Base-by-base conservation (phyloP, 306 rosid genomes). In the Leucaena leucocephala region DNA sequence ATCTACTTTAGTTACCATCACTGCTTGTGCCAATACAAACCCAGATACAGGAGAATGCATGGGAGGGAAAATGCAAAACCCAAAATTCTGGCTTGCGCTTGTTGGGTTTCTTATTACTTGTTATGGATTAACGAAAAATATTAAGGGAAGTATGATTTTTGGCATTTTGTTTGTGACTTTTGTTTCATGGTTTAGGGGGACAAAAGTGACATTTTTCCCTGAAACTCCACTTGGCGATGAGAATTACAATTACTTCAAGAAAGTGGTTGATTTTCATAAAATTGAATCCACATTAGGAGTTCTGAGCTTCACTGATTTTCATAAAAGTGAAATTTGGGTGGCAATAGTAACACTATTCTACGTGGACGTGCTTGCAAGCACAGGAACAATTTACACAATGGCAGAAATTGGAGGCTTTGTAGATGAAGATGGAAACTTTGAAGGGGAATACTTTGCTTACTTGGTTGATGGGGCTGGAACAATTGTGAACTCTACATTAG, bases 371-470 rank as follows among this genome's bases (percentile, higher is more conserved):
- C 86, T 95, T 42, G 94, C 92, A 34, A 86, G 84, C 54, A 95
- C 99, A 6, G 99, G 98, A 7, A 88, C 92, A 13, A 81, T 90
- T 83, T 93, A 87, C 66, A 91, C 99, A 1, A 85, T 95, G 97
- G 99, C 96, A 2, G 97, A 90, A 71, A 64, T 95, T 59, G 94
- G 94, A 22, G 99, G 88, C 3, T 90, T 89, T 70, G 71, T 87
- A 6, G 85, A 93, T 49, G 96, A 95, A 0, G 17, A 80, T 12
- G 98, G 99, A 7, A 87, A 82, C 12, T 95, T 95, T 76, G 98
- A 95, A 84, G 99, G 99, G 22, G 96, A 93, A 68, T 93, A 93
- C 72, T 61, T 88, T 78, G 98, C 99, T 8, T 95, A 91, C 76
- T 67, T 95, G 74, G 89, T 91, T 39, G 99, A 95, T 75, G 98